Evolutionary conservation across 2,329 filamentous ascomycete species (phyloP).

Genomic region (Talaromyces rugulosus): DNA sequence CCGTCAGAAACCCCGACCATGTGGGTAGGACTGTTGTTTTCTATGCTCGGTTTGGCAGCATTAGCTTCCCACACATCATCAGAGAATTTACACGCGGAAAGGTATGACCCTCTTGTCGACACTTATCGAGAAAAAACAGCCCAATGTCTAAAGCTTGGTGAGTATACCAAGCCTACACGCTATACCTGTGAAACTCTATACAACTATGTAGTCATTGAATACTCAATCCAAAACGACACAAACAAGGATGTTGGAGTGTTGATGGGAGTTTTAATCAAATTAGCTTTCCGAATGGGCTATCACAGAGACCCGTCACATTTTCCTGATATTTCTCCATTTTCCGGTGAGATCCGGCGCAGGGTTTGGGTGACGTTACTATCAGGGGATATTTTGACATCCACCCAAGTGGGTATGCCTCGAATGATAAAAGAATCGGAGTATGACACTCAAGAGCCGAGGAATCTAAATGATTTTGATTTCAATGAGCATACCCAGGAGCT

Average conservation of each 20-base stretch:
- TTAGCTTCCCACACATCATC: background rate
- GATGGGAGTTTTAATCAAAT: background rate
- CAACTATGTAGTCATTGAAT: background rate
- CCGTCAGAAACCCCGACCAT: background rate
- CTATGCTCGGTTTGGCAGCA: slow-evolving; percentile 1
- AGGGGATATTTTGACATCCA: background rate
- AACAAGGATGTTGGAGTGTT: background rate
- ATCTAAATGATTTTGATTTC: background rate
- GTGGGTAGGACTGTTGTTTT: slow-evolving; percentile 1
- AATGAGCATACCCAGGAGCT: background rate
- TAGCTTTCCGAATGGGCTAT: background rate
- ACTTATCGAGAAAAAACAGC: background rate
- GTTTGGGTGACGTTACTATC: background rate
- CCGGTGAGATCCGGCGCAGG: background rate
- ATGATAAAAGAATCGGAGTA: background rate
- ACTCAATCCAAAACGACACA: background rate
- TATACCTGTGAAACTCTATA: background rate
- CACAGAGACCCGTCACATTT: background rate
- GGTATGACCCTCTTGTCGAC: background rate
- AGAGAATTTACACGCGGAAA: background rate
- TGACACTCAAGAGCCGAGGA: background rate
- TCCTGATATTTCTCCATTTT: background rate
- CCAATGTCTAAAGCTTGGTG: background rate
- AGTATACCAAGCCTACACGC: background rate
- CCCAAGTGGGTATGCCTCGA: background rate